Conservation (phyloP, 208 protist genomes). For the Acanthamoeba triangularis region DNA sequence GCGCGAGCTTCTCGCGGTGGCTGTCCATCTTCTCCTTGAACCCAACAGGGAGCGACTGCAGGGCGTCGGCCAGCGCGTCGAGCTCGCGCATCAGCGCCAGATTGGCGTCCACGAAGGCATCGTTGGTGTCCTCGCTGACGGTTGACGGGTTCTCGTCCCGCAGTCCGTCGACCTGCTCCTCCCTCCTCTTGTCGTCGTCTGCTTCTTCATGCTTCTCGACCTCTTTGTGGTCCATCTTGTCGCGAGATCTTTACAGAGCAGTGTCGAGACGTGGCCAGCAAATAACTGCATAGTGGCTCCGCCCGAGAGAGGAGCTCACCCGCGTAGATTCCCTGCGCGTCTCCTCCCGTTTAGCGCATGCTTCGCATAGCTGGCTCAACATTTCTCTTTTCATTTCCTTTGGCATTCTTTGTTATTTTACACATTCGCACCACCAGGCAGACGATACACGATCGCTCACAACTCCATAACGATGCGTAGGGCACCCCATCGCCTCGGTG, state of each 20-base stretch:
- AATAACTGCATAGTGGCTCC: no score
- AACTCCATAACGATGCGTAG: background rate
- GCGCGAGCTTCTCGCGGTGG: slow-evolving; percentile 52
- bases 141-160: background rate
- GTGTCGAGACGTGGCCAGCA: background rate
- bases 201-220: background rate
- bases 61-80: slow-evolving; percentile 23
- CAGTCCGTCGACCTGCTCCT: background rate
- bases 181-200: background rate
- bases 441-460: no score
- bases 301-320: no score
- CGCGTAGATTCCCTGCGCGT: no score
- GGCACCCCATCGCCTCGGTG: background rate
- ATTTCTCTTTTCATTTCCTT: no score
- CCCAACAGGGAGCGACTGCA: background rate
- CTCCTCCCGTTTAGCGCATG: no score
- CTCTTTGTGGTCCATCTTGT: background rate
- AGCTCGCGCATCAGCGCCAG: slow-evolving; percentile 46
- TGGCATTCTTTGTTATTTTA: no score
- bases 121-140: slow-evolving; percentile 45
- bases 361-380: no score
- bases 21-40: slow-evolving; percentile 59
- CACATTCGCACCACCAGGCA: no score
- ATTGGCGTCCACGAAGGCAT: slow-evolving; percentile 65
- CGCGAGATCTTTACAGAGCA: background rate